Evolutionary conservation across 306 rosid genomes (phyloP), one percentile per base, ranked within the genome.

Genomic region (Casuarina equisetifolia): DNA sequence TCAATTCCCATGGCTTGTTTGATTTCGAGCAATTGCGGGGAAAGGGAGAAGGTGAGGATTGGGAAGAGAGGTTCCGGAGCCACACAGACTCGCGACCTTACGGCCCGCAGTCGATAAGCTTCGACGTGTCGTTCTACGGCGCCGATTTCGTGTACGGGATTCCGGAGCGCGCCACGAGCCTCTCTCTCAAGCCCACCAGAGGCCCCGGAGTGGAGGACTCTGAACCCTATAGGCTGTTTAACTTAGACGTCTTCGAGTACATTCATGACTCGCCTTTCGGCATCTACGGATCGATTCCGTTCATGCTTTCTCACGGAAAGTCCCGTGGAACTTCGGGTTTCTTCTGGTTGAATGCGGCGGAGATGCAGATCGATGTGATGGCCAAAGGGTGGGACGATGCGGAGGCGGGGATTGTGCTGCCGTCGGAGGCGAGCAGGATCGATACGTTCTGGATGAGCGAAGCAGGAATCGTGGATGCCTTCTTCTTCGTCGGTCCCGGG

Each of bases 401-500:
- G 0, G 97, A 89, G 48, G 83, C 88, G 0, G 89, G 88, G 62
- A 87, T 94, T 79, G 72, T 85, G 12, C 86, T 89, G 50, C 96
- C 98, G 71, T 90, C 94, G 1, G 80, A 86, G 7, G 89, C 86
- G 82, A 76, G 81, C 9, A 84, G 93, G 79, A 81, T 95, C 2
- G 99, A 95, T 76, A 95, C 97, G 0, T 73, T 91, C 48, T 95
- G 99, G 99, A 95, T 95, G 97, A 89, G 90, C 59, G 99, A 95
- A 82, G 97, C 94, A 0, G 99, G 99, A 55, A 76, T 92, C 2
- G 97, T 95, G 10, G 99, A 95, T 38, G 74, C 91, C 0, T 95
- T 95, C 81, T 91, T 95, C 32, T 95, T 95, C 3, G 80, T 88
- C 11, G 99, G 99, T 55, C 99, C 97, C 0, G 80, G 76, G 40